These are phyloP conservation scores for Rhododendron kiyosumense DNA, from an alignment of 148 eudicot species.

Conservation along the genomic window DNA sequence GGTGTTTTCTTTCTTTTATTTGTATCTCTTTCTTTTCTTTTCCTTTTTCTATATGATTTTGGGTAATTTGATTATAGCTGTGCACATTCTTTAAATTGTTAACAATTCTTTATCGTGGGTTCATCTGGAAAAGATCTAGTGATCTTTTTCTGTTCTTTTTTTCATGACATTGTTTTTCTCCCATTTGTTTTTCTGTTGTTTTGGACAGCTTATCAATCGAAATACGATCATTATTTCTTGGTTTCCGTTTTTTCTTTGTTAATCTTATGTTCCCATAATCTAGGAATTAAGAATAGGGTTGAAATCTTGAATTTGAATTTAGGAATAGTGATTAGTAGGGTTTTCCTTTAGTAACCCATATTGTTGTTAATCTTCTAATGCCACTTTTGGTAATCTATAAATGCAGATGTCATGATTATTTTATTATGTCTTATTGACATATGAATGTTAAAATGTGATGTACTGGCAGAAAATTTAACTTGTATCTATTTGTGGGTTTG, in stretches of 20 bases:
- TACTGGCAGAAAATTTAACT: no score
- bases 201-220: not conserved
- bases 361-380: no score
- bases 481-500: not conserved
- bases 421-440: not conserved
- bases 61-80: not conserved
- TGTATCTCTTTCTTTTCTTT: no score
- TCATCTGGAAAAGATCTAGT: not conserved
- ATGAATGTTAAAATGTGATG: no score
- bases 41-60: not conserved
- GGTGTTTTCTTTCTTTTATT: no score
- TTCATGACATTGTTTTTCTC: not conserved
- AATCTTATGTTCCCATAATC: not conserved
- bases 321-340: not conserved
- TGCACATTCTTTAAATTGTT: not conserved
- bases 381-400: not conserved
- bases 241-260: not conserved
- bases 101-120: not conserved
- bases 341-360: not conserved
- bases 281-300: not conserved
- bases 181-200: not conserved
- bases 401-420: not conserved
- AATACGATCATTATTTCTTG: not conserved
- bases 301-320: not conserved
- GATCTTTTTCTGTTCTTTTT: not conserved